A percentile compares a stretch with the other conserved stretches of the same genome.
These are phyloP conservation scores for Pichia terricola DNA, from an alignment of 1,139 yeast species.

Conservation along the genomic window DNA sequence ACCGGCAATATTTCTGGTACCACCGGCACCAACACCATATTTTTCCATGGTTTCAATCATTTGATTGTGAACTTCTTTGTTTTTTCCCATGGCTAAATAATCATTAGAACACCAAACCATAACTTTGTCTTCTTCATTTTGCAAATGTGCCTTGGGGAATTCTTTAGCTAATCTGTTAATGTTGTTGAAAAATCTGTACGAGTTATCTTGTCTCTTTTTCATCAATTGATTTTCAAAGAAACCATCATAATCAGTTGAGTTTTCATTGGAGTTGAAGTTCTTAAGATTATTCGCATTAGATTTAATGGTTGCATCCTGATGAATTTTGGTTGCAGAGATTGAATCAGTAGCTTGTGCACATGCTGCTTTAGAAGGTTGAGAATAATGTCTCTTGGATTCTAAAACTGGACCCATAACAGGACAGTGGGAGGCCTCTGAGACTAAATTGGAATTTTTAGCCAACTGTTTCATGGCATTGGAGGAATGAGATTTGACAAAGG, in stretches of 20 bases:
- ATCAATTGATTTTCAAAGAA: constrained; percentile 30
- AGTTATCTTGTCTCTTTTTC: constrained; percentile 76
- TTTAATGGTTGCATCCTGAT: constrained; percentile 26
- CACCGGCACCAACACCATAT: constrained; percentile 99
- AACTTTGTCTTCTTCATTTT: constrained; percentile 67
- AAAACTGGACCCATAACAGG: constrained; percentile 86
- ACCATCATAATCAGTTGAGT: constrained; percentile 22
- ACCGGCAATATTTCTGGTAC: constrained; percentile 97
- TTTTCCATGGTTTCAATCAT: constrained; percentile 77
- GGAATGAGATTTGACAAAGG: constrained; percentile 69
- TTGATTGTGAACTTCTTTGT: constrained; percentile 57
- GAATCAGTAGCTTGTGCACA: constrained; percentile 39
- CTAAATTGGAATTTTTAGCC: constrained; percentile 38
- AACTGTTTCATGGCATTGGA: constrained; percentile 50
- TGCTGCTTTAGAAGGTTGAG: constrained; percentile 47
- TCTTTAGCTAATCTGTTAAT: constrained; percentile 91
- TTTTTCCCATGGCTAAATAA: constrained; percentile 89
- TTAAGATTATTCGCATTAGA: constrained; percentile 22
- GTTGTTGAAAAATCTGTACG: constrained; percentile 93
- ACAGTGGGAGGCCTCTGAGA: constrained; percentile 61
- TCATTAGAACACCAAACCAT: constrained; percentile 99
- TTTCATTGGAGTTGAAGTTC: constrained; percentile 18
- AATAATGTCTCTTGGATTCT: constrained; percentile 35
- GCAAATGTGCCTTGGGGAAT: constrained; percentile 86
- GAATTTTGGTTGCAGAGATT: constrained; percentile 19